Conservation (phyloP, 176 grass and related monocot genomes). For the Aegilops longissima region DNA sequence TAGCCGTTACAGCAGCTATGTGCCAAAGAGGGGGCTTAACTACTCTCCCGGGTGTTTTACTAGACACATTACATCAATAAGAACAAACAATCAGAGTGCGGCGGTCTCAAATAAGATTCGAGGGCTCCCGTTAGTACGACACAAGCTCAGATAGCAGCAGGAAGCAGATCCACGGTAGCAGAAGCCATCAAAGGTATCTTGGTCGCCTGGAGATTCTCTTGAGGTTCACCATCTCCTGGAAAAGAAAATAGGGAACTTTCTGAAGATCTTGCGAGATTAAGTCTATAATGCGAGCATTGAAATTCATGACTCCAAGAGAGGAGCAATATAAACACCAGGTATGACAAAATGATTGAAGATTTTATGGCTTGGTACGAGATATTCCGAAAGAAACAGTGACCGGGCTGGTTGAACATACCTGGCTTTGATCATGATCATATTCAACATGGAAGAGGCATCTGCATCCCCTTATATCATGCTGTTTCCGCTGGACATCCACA, state of each 20-base stretch:
- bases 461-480: conserved; percentile 95
- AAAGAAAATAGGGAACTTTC: not conserved
- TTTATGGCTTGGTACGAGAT: not conserved
- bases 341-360: not conserved
- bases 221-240: conserved; percentile 61
- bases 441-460: conserved; percentile 74
- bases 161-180: not conserved
- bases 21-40: not conserved
- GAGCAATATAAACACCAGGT: not conserved
- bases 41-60: conserved; percentile 9
- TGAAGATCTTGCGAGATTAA: not conserved
- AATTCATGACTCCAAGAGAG: not conserved
- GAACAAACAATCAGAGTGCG: not conserved
- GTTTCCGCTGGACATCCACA: conserved; percentile 62
- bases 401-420: conserved; percentile 47
- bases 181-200: conserved; percentile 35
- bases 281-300: not conserved
- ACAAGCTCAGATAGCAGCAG: not conserved
- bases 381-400: not conserved
- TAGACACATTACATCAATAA: conserved; percentile 19
- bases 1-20: not conserved
- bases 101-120: conserved; percentile 10
- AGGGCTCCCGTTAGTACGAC: conserved; percentile 5
- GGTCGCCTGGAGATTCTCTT: conserved; percentile 62
- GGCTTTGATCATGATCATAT: conserved; percentile 77